Percentiles rank a stretch among this genome's conserved stretches.
phyloP scores from a whole-genome alignment of 2,329 filamentous ascomycete species.

The Trichoderma gracile region DNA sequence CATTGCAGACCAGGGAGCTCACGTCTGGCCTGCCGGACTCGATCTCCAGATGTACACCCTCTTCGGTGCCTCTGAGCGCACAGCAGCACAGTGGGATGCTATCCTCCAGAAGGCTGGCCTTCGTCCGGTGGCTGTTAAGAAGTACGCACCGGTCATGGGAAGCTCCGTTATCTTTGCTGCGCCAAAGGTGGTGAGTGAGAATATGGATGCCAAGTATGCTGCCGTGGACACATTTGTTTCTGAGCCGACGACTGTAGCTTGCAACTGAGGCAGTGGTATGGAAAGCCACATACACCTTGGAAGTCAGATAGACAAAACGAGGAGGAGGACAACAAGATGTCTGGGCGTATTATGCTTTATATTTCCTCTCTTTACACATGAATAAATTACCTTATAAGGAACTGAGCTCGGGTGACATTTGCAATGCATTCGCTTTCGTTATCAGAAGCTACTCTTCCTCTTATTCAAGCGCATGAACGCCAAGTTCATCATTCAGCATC shows the following conservation, averaged over 20 bases:
- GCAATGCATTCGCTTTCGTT: no score
- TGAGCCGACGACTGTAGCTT: neutral
- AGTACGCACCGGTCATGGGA: conserved; percentile 19
- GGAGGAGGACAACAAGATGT: no score
- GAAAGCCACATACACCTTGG: no score
- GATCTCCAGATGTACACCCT: conserved; percentile 16
- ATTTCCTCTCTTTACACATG: no score
- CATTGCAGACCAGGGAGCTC: conserved; percentile 31
- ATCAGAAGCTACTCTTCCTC: no score
- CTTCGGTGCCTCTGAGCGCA: conserved; percentile 11
- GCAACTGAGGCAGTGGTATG: neutral
- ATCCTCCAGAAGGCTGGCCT: conserved; percentile 10
- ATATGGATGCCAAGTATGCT: neutral
- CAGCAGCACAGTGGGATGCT: conserved; percentile 4
- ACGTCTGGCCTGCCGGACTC: conserved; percentile 10
- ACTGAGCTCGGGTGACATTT: no score
- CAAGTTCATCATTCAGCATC: no score
- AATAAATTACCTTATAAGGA: no score
- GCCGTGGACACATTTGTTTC: neutral
- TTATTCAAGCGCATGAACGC: no score
- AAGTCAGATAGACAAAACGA: no score
- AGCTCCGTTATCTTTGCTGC: conserved; percentile 19
- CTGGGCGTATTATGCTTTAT: no score
- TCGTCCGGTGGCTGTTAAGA: conserved; percentile 9
- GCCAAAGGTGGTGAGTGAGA: neutral